phyloP scores from a whole-genome alignment of 371 early-diverging fungal species.

The Umbelopsis sp. region DNA sequence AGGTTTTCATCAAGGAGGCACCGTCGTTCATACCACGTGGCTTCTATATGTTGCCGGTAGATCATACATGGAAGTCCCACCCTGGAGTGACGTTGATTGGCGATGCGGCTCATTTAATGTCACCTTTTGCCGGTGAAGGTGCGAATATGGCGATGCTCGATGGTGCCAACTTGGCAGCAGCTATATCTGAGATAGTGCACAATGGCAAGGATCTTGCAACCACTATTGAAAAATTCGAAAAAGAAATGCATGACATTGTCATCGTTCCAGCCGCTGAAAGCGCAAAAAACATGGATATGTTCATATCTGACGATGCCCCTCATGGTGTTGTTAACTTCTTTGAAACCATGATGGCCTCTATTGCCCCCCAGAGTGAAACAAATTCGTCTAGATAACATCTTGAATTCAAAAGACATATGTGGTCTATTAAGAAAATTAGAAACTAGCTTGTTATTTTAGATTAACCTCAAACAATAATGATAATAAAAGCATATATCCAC shows the following conservation, averaged over 20 bases:
- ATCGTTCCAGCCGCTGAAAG: neutral
- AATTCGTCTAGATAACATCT: no score
- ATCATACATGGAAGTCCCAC: constrained; percentile 27
- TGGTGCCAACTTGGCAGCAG: constrained; percentile 32
- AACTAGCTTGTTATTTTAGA: no score
- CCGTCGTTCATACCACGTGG: constrained; percentile 30
- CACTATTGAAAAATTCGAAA: neutral
- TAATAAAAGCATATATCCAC: no score
- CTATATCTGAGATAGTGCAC: constrained; percentile 24
- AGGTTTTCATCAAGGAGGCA: constrained; percentile 23
- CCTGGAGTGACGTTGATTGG: constrained; percentile 45
- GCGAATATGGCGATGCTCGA: constrained; percentile 52
- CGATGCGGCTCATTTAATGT: constrained; percentile 59
- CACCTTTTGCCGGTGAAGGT: constrained; percentile 55
- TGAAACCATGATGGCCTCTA: neutral
- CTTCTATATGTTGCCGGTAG: constrained; percentile 38
- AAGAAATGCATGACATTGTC: neutral
- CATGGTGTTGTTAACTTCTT: neutral
- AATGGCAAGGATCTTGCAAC: constrained; percentile 9
- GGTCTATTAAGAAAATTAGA: no score
- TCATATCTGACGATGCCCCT: neutral
- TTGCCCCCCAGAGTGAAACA: neutral
- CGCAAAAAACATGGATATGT: neutral
- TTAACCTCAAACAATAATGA: no score
- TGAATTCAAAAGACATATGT: no score